phyloP scores from a whole-genome alignment of 371 early-diverging fungal species.

The Mortierella sp. region DNA sequence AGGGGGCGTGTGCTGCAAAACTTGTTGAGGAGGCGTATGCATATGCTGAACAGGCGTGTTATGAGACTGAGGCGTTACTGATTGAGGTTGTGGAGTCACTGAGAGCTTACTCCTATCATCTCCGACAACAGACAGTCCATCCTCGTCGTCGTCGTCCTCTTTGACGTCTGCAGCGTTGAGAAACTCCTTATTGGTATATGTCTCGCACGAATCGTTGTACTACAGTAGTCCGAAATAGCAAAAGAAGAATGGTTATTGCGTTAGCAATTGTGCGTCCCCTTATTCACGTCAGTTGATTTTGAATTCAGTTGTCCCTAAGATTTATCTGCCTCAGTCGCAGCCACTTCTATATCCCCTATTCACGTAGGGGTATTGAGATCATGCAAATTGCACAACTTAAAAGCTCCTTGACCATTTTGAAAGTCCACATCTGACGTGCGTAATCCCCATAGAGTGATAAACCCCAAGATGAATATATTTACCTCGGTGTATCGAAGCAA shows the following conservation, averaged over 20 bases:
- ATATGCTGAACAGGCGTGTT: constrained; percentile 45
- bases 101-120: constrained; percentile 53
- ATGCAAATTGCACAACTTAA: not conserved
- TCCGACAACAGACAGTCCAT: constrained; percentile 45
- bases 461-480: constrained; percentile 6
- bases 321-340: not conserved
- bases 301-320: not conserved
- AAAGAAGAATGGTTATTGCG: constrained; percentile 5
- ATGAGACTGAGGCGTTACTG: constrained; percentile 36
- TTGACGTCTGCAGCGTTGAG: constrained; percentile 34
- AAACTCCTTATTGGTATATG: constrained; percentile 53
- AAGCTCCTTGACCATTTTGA: not conserved
- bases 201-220: constrained; percentile 51
- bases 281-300: constrained; percentile 14
- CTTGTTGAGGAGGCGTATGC: constrained; percentile 44
- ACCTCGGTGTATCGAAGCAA: constrained; percentile 93
- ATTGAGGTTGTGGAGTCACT: constrained; percentile 53
- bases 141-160: constrained; percentile 54
- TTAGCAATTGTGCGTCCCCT: constrained; percentile 1
- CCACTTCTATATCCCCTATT: constrained; percentile 1
- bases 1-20: constrained; percentile 43
- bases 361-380: not conserved
- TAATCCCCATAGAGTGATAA: not conserved
- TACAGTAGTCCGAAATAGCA: constrained; percentile 19
- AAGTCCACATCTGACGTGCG: not conserved